Evolutionary conservation across 1,284 basidiomycete species (phyloP).

Genomic region (Boletus austroedulis): DNA sequence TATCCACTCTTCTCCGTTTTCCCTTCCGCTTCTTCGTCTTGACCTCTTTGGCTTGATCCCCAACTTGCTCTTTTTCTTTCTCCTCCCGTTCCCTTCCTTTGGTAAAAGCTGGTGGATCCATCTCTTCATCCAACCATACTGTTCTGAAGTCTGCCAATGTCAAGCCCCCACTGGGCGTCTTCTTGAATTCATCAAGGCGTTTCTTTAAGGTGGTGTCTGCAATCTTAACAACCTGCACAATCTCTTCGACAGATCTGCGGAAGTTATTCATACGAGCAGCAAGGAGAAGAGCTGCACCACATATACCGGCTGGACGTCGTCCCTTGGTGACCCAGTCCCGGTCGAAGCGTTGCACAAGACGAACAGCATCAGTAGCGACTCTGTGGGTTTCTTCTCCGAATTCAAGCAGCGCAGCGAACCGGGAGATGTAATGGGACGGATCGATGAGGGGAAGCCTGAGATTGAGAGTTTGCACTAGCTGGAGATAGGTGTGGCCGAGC

Average conservation of each 20-base stretch:
- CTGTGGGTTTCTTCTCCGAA: constrained; percentile 93
- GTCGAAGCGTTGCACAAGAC: constrained; percentile 92
- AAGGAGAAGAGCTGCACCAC: constrained; percentile 91
- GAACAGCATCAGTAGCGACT: constrained; percentile 91
- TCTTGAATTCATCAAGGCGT: constrained; percentile 93
- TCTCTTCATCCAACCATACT: constrained; percentile 89
- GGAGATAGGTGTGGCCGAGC: constrained; percentile 93
- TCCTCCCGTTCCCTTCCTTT: constrained; percentile 74
- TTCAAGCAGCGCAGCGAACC: constrained; percentile 95
- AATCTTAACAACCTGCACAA: constrained; percentile 98
- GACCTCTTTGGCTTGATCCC: constrained; percentile 33
- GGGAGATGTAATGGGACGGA: constrained; percentile 95
- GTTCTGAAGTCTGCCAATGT: constrained; percentile 91
- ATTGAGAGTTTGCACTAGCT: constrained; percentile 87
- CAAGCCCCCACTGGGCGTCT: constrained; percentile 81
- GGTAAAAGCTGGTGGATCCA: constrained; percentile 86
- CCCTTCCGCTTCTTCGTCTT: constrained; percentile 36
- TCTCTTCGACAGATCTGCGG: constrained; percentile 87
- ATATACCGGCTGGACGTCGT: constrained; percentile 94
- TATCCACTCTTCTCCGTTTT: constrained; percentile 44
- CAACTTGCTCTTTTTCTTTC: constrained; percentile 47
- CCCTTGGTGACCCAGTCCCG: constrained; percentile 98
- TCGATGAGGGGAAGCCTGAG: constrained; percentile 90
- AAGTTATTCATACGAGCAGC: constrained; percentile 99
- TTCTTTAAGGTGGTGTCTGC: constrained; percentile 93